A percentile compares a stretch with the other conserved stretches of the same genome.
These are phyloP conservation scores for Geosmithia morbida DNA, from an alignment of 2,329 filamentous ascomycete species.

Conservation along the genomic window DNA sequence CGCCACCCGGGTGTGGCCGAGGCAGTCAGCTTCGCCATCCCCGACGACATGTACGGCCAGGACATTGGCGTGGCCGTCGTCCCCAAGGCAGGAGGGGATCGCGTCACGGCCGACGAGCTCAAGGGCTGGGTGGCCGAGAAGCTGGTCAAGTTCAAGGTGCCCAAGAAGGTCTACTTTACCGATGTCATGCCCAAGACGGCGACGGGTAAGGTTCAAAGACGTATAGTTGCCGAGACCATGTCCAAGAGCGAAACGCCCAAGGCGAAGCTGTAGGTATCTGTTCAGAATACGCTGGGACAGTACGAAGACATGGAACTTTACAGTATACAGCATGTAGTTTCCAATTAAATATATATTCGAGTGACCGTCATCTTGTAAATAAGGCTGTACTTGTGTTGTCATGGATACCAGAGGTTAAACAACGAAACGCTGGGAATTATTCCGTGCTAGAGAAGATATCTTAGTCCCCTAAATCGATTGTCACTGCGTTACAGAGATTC, in stretches of 20 bases:
- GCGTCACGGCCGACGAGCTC: slow-evolving; percentile 36
- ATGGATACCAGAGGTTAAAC: no score
- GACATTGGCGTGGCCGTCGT: slow-evolving; percentile 68
- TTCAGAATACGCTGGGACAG: not conserved
- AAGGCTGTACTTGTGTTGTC: no score
- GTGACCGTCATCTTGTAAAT: no score
- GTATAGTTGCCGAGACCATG: slow-evolving; percentile 79
- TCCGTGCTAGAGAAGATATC: no score
- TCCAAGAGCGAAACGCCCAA: slow-evolving; percentile 47
- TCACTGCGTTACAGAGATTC: no score
- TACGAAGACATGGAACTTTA: not conserved
- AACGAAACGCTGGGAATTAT: no score
- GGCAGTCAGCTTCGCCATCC: slow-evolving; percentile 71
- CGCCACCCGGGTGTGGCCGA: slow-evolving; percentile 59
- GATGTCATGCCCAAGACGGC: slow-evolving; percentile 80
- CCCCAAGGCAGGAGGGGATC: slow-evolving; percentile 34
- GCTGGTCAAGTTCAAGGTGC: slow-evolving; percentile 73
- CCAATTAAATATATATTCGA: no score
- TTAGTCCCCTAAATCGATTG: no score
- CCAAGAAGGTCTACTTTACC: slow-evolving; percentile 74
- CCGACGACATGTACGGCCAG: slow-evolving; percentile 72
- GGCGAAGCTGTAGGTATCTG: slow-evolving; percentile 34
- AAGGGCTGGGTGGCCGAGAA: slow-evolving; percentile 54
- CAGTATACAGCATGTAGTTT: no score
- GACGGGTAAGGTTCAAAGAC: slow-evolving; percentile 78